phyloP scores from a whole-genome alignment of 257 asterid species.

The Petrea volubilis region DNA sequence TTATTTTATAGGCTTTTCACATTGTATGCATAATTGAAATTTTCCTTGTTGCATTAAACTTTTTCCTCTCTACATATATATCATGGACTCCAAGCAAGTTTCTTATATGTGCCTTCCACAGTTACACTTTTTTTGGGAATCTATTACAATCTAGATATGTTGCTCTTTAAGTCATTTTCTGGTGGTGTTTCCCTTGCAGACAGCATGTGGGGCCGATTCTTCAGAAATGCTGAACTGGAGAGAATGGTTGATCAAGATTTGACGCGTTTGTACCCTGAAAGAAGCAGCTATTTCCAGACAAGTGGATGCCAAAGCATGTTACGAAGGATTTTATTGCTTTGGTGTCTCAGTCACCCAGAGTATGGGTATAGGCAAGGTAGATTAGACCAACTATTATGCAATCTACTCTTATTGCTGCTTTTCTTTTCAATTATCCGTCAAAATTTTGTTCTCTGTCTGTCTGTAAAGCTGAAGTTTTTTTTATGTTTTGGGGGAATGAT shows the following conservation, averaged over 20 bases:
- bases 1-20: background rate
- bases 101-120: background rate
- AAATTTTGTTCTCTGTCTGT: background rate
- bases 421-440: background rate
- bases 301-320: slow-evolving; percentile 86
- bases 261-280: slow-evolving; percentile 93
- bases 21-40: background rate
- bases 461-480: background rate
- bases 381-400: background rate
- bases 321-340: slow-evolving; percentile 79
- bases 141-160: background rate
- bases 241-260: slow-evolving; percentile 97
- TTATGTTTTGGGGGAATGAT: slow-evolving; percentile 3
- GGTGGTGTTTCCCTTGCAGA: slow-evolving; percentile 41
- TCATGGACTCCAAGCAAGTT: background rate
- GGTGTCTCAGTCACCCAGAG: slow-evolving; percentile 89
- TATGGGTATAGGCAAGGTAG: slow-evolving; percentile 94
- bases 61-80: background rate
- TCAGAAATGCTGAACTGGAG: slow-evolving; percentile 91
- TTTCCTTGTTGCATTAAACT: background rate
- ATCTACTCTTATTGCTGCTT: background rate
- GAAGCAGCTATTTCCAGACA: slow-evolving; percentile 93
- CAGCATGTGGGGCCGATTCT: slow-evolving; percentile 99
- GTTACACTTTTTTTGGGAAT: background rate
- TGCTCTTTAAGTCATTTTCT: background rate